phyloP scores from a whole-genome alignment of 805 yeast genomes.

The Clavispora phyllophila region DNA sequence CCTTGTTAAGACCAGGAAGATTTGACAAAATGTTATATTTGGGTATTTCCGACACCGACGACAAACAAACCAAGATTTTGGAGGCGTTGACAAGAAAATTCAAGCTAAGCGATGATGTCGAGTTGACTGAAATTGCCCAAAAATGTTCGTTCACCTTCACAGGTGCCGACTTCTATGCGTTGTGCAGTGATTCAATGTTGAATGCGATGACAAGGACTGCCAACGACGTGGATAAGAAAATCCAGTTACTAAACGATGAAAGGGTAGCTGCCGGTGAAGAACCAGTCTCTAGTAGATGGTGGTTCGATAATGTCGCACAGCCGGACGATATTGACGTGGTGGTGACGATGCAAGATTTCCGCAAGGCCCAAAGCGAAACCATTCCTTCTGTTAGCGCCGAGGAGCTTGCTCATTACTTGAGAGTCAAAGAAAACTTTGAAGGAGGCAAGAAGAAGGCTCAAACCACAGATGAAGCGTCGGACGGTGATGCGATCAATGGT shows the following conservation, averaged over 20 bases:
- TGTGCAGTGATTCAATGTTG: conserved; percentile 92
- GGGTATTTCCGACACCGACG: conserved; percentile 89
- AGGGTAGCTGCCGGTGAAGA: conserved; percentile 27
- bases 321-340: conserved; percentile 60
- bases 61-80: conserved; percentile 78
- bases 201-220: conserved; percentile 95
- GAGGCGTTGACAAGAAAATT: conserved; percentile 87
- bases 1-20: conserved; percentile 87
- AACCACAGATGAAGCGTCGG: not conserved
- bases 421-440: conserved; percentile 78
- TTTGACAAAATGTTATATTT: conserved; percentile 92
- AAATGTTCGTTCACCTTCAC: conserved; percentile 86
- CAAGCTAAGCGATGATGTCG: conserved; percentile 53
- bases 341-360: conserved; percentile 70
- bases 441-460: conserved; percentile 47
- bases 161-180: conserved; percentile 96
- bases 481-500: not conserved
- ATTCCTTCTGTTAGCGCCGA: conserved; percentile 84
- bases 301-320: conserved; percentile 82
- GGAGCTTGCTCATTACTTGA: conserved; percentile 75
- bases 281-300: conserved; percentile 66
- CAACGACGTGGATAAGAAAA: conserved; percentile 61
- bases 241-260: conserved; percentile 45
- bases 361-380: conserved; percentile 66
- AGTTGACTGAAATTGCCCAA: conserved; percentile 54